Percentiles rank a stretch among this genome's conserved stretches.
These are phyloP conservation scores for Plasmodium reichenowi DNA, from an alignment of 169 alveolate species.

Conservation along the genomic window DNA sequence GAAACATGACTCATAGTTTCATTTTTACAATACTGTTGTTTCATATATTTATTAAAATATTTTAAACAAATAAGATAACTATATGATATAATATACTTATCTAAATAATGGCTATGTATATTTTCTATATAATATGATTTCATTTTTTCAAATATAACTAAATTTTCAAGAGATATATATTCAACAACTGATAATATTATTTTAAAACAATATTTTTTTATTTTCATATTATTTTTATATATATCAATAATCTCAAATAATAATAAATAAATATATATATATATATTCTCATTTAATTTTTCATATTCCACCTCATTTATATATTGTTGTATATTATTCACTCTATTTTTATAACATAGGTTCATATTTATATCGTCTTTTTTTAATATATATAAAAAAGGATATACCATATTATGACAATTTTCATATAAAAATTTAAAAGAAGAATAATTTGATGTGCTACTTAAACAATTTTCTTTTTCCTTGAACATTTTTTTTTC, in stretches of 20 bases:
- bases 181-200: constrained; percentile 37
- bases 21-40: not conserved
- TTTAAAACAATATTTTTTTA: constrained; percentile 64
- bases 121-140: constrained; percentile 47
- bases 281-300: constrained; percentile 25
- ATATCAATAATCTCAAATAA: constrained; percentile 49
- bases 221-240: constrained; percentile 64
- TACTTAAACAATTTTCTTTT: constrained; percentile 27
- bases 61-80: constrained; percentile 67
- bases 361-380: not conserved
- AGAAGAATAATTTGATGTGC: constrained; percentile 32
- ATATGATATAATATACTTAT: constrained; percentile 68
- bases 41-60: constrained; percentile 3
- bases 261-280: constrained; percentile 65
- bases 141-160: constrained; percentile 59
- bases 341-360: not conserved
- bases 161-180: constrained; percentile 68
- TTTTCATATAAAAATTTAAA: constrained; percentile 34
- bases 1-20: not conserved
- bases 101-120: constrained; percentile 11
- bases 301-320: not conserved
- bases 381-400: constrained; percentile 1
- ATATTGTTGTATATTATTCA: not conserved
- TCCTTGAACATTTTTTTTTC: constrained; percentile 38
- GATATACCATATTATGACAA: not conserved